Percentiles rank a stretch among this genome's conserved stretches.
These are phyloP conservation scores for Tuber melanosporum DNA, from an alignment of 495 filamentous ascomycete species.

Conservation along the genomic window DNA sequence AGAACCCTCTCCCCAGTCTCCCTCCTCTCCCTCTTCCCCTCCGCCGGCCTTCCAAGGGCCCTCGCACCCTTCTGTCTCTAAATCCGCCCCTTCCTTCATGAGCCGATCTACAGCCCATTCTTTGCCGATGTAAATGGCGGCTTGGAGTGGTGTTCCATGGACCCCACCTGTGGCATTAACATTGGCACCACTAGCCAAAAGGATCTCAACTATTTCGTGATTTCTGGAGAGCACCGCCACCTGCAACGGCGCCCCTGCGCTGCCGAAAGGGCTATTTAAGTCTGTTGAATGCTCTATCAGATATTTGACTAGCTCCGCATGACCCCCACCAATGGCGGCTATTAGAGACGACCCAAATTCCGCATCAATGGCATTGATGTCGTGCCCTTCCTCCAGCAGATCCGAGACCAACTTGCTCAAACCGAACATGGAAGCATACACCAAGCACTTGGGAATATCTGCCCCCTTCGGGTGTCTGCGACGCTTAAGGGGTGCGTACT, in stretches of 20 bases:
- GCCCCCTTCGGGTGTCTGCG: not conserved
- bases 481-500: not conserved
- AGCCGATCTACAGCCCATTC: not conserved
- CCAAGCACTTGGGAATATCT: not conserved
- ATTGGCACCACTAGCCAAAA: slow-evolving; percentile 37
- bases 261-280: slow-evolving; percentile 36
- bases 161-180: slow-evolving; percentile 37
- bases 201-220: slow-evolving; percentile 19
- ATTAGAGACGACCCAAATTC: not conserved
- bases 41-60: not conserved
- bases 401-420: not conserved
- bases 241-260: slow-evolving; percentile 41
- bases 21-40: not conserved
- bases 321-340: not conserved
- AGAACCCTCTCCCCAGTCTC: not conserved
- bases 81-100: not conserved
- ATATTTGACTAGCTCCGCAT: slow-evolving; percentile 23
- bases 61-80: not conserved
- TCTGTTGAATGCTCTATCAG: slow-evolving; percentile 39
- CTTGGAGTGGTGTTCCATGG: slow-evolving; percentile 41
- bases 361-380: not conserved
- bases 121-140: slow-evolving; percentile 19
- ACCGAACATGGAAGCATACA: not conserved
- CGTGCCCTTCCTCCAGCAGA: not conserved
- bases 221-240: slow-evolving; percentile 23